Evolutionary conservation across 345 rosid genomes (phyloP).

Genomic region (Lagerstroemia speciosa): DNA sequence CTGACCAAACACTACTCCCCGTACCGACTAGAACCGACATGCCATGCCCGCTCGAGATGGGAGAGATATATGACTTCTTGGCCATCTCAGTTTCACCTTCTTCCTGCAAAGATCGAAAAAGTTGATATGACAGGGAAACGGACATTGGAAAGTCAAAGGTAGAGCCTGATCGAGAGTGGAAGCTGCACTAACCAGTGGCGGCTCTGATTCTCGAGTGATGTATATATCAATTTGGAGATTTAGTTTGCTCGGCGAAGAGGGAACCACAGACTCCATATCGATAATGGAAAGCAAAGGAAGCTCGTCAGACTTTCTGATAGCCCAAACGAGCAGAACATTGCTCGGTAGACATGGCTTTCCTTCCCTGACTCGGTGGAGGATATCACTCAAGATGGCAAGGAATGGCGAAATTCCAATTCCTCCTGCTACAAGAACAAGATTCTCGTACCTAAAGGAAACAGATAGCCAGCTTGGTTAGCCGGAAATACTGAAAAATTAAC

Average conservation of each 20-base stretch:
- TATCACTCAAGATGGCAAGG: constrained; percentile 68
- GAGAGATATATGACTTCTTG: constrained; percentile 21
- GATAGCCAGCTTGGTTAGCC: background rate
- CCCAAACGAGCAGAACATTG: constrained; percentile 65
- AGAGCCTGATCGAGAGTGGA: background rate
- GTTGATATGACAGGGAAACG: background rate
- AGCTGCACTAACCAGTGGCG: constrained; percentile 39
- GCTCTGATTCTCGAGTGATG: constrained; percentile 64
- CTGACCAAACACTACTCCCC: constrained; percentile 65
- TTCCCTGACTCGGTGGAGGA: constrained; percentile 55
- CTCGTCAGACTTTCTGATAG: constrained; percentile 70
- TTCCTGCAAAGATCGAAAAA: constrained; percentile 41
- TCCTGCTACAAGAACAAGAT: constrained; percentile 80
- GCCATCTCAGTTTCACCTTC: constrained; percentile 37
- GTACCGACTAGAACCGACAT: constrained; percentile 78
- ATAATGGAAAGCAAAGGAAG: constrained; percentile 57
- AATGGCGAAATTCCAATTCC: constrained; percentile 91
- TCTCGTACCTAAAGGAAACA: constrained; percentile 50
- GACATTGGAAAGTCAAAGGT: background rate
- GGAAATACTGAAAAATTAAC: background rate
- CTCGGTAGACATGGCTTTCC: constrained; percentile 66
- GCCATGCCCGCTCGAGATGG: constrained; percentile 23
- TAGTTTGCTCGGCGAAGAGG: constrained; percentile 37
- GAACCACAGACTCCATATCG: constrained; percentile 49
- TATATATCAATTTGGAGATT: constrained; percentile 44